Base-by-base conservation (phyloP, 2,329 filamentous ascomycete genomes). In the Plectosphaerella cucumerina region DNA sequence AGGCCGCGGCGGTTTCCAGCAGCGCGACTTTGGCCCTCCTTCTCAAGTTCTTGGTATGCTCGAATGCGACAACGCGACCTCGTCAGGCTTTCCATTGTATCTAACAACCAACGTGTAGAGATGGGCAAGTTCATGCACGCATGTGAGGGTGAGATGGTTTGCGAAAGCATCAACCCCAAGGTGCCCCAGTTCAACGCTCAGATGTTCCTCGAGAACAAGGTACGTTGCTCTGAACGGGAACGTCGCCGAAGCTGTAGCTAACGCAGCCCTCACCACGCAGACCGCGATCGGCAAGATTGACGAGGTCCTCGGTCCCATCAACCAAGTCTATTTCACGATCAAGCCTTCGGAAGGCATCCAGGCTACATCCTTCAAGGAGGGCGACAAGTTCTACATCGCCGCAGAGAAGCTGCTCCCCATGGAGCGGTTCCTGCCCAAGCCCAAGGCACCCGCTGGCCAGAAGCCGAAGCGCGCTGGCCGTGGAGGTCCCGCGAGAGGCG, bases 201-300 rank as follows among this genome's bases (percentile, higher is more conserved):
- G 60, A 96, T 99, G 71, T 99, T 94, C 77, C 87, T 97, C 64
- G 93, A 97, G 81, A 99, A 97, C 80, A 99, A 97, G 81, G 88
- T 87, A 66, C 39, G 39, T 42, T 18, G n/a, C n/a, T 9, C 39
- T 8, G 26, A 10, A 31, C 26, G 4, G 26, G 15, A 39, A 17
- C 20, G 18, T 18, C 39, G 5, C 9, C n/a, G 17, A 12, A 42
- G n/a, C 39, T 18, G 6, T 15, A 11, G 17, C 39, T 42, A 11
- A 42, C 39, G 5, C 39, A 10, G 6, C 8, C 17, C 12, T 6
- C 12, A 6, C 17, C n/a, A 34, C 33, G 55, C 60, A 86, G 87
- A 93, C 89, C 44, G 79, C 88, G 56, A 84, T 99, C 70, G 94
- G 94, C 71, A 97, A 97, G 76, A 89, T 99, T 67, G 94, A 99